Percentiles rank a stretch among this genome's conserved stretches.
Evolutionary conservation across 306 rosid genomes (phyloP).

Genomic region (Pterocarpus santalinus): DNA sequence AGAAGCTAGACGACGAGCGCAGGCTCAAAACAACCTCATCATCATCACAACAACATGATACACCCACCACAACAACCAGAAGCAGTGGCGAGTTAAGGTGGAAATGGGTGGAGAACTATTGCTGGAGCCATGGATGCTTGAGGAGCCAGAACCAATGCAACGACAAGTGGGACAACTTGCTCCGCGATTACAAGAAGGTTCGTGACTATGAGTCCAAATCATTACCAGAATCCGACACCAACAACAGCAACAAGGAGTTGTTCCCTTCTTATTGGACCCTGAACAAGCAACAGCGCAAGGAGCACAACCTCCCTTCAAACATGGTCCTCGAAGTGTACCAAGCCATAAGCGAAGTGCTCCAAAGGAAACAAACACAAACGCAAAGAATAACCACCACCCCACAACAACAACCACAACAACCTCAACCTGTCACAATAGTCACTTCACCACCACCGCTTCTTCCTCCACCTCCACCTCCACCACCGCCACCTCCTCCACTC

Average conservation of each 20-base stretch:
- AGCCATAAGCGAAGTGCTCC: slow-evolving; percentile 65
- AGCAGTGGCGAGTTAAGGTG: slow-evolving; percentile 67
- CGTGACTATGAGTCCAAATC: slow-evolving; percentile 69
- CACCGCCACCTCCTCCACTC: background rate
- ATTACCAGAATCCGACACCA: background rate
- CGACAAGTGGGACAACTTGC: slow-evolving; percentile 77
- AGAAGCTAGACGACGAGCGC: slow-evolving; percentile 67
- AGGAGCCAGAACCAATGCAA: slow-evolving; percentile 79
- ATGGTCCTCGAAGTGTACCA: slow-evolving; percentile 62
- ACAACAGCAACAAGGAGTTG: background rate
- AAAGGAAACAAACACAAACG: slow-evolving; percentile 44
- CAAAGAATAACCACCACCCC: slow-evolving; percentile 17
- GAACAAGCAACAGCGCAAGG: slow-evolving; percentile 65
- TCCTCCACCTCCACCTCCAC: slow-evolving; percentile 21
- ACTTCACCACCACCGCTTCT: slow-evolving; percentile 32
- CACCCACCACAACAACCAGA: slow-evolving; percentile 31
- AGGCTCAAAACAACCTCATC: slow-evolving; percentile 39
- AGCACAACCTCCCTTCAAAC: slow-evolving; percentile 64
- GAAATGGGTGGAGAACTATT: slow-evolving; percentile 82
- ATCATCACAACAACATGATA: background rate
- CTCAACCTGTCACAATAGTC: slow-evolving; percentile 19
- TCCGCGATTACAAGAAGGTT: slow-evolving; percentile 71
- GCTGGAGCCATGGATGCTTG: slow-evolving; percentile 70
- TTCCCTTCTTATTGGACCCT: slow-evolving; percentile 67
- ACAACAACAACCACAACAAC: slow-evolving; percentile 6